phyloP scores from a whole-genome alignment of 768 basidiomycete genomes.

The Boletus reticulatus region DNA sequence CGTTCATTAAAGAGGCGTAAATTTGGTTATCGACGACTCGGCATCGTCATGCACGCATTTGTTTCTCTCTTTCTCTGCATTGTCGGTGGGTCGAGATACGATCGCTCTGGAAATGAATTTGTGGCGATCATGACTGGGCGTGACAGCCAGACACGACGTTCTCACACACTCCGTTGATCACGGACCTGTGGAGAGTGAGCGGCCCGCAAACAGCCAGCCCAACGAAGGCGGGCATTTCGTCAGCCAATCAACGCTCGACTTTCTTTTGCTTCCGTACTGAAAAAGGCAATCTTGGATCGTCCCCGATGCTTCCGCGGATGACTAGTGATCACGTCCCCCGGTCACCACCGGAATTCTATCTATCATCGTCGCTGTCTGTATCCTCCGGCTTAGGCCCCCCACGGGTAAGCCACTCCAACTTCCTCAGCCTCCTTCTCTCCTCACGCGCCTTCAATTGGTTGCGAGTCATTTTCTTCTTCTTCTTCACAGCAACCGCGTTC shows the following conservation, averaged over 20 bases:
- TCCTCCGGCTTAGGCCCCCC: slow-evolving; percentile 85
- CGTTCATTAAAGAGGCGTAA: slow-evolving; percentile 2
- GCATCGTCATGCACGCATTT: not conserved
- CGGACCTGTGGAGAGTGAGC: slow-evolving; percentile 15
- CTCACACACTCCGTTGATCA: slow-evolving; percentile 13
- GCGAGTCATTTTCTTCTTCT: slow-evolving; percentile 91
- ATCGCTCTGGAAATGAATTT: slow-evolving; percentile 16
- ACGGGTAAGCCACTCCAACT: slow-evolving; percentile 77
- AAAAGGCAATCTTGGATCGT: slow-evolving; percentile 34
- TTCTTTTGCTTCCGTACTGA: slow-evolving; percentile 1
- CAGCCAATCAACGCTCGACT: not conserved
- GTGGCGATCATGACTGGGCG: slow-evolving; percentile 21
- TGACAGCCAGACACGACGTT: not conserved
- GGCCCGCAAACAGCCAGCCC: slow-evolving; percentile 14
- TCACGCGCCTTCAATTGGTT: slow-evolving; percentile 89
- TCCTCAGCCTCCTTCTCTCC: slow-evolving; percentile 77
- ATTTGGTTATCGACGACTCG: not conserved
- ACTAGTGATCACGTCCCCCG: slow-evolving; percentile 19
- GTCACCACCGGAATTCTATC: slow-evolving; percentile 12
- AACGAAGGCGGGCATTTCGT: slow-evolving; percentile 2
- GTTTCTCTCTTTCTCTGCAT: no score
- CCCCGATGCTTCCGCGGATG: slow-evolving; percentile 27
- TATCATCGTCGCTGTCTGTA: slow-evolving; percentile 60
- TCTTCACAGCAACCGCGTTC: slow-evolving; percentile 46
- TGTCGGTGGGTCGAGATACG: not conserved